These are phyloP conservation scores for Podila horticola DNA, from an alignment of 192 early-diverging fungal species.

Conservation along the genomic window DNA sequence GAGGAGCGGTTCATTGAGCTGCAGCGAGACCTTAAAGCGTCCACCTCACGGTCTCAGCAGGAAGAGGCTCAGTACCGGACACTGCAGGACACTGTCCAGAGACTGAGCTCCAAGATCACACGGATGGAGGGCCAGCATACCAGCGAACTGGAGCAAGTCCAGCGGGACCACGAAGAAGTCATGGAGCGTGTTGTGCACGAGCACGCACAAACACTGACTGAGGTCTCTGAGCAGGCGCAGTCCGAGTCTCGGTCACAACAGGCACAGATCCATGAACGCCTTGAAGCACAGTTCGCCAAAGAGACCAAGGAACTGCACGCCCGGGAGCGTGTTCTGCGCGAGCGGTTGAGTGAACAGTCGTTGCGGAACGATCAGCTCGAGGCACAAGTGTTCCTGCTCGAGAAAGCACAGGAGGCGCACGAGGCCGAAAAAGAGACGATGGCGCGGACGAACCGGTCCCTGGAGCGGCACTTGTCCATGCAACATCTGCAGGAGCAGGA, in stretches of 20 bases:
- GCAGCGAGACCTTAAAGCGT: slow-evolving; percentile 17
- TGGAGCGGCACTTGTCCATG: slow-evolving; percentile 41
- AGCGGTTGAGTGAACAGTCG: slow-evolving; percentile 6
- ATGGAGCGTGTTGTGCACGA: slow-evolving; percentile 11
- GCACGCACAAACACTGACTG: slow-evolving; percentile 7
- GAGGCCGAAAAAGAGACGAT: slow-evolving; percentile 15
- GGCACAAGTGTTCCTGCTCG: slow-evolving; percentile 22
- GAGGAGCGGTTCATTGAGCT: neutral
- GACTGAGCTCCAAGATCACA: slow-evolving; percentile 33
- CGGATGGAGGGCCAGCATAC: slow-evolving; percentile 34
- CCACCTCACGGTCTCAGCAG: slow-evolving; percentile 18
- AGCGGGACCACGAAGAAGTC: slow-evolving; percentile 13
- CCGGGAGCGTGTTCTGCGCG: slow-evolving; percentile 27
- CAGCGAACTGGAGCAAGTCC: slow-evolving; percentile 16
- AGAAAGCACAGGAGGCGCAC: neutral
- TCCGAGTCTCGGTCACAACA: no score
- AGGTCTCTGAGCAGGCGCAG: neutral
- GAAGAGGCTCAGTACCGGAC: slow-evolving; percentile 33
- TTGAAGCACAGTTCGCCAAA: slow-evolving; percentile 1
- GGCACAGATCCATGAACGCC: neutral
- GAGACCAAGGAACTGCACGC: slow-evolving; percentile 22
- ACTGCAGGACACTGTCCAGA: slow-evolving; percentile 37
- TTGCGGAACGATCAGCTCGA: slow-evolving; percentile 12
- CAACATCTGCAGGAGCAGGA: slow-evolving; percentile 39
- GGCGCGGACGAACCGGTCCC: slow-evolving; percentile 20